Evolutionary conservation across 2,329 filamentous ascomycete species (phyloP).

Genomic region (Botrytis deweyae): DNA sequence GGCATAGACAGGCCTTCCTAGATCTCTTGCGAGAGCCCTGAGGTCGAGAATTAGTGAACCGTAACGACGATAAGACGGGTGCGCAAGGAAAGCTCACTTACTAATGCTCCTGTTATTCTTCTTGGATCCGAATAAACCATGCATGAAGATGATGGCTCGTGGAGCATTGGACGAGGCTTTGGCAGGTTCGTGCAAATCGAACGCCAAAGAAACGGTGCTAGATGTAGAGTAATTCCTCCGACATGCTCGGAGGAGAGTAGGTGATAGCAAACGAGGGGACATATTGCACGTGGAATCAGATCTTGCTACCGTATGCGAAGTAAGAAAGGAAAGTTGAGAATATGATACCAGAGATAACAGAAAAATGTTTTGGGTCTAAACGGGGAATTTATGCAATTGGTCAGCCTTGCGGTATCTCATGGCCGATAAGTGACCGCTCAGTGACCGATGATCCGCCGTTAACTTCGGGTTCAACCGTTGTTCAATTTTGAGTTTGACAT

Average conservation of each 20-base stretch:
- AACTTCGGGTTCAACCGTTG: neutral
- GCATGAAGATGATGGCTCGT: conserved; percentile 78
- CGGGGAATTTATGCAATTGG: conserved; percentile 4
- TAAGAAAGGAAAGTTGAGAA: neutral
- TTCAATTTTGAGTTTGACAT: neutral
- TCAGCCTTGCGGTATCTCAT: conserved; percentile 17
- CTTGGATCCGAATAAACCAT: conserved; percentile 92
- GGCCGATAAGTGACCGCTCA: neutral
- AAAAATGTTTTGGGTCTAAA: conserved; percentile 11
- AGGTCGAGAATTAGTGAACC: conserved; percentile 12
- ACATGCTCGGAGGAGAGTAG: conserved; percentile 9
- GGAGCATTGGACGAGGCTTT: conserved; percentile 46
- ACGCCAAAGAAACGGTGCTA: conserved; percentile 48
- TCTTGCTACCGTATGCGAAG: neutral
- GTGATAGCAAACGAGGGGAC: conserved; percentile 24
- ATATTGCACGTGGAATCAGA: conserved; percentile 19
- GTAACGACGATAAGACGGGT: conserved; percentile 21
- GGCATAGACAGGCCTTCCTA: conserved; percentile 78
- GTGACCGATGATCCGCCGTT: neutral
- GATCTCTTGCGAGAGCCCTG: conserved; percentile 76
- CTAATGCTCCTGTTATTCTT: conserved; percentile 93
- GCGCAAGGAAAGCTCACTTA: conserved; percentile 59
- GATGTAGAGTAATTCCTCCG: conserved; percentile 25
- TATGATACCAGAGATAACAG: neutral
- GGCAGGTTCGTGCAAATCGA: conserved; percentile 65